Base-by-base conservation (phyloP, 208 protist genomes). In the Willaertia magna region DNA sequence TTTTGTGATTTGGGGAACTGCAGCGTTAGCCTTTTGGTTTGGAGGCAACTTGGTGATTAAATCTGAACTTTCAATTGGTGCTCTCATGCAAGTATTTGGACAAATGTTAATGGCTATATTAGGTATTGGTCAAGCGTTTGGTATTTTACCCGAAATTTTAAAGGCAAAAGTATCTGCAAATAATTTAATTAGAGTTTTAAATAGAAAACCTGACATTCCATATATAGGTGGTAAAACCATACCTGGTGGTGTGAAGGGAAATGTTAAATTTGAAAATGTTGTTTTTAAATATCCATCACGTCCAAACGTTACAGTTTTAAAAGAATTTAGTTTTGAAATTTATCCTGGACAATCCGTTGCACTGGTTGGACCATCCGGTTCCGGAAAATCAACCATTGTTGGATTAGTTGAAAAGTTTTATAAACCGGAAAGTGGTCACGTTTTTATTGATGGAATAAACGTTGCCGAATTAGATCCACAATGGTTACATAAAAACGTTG, bases 381-480 rank as follows among this genome's bases (percentile, higher is more conserved):
- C 47, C 3, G 84, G 84, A 40, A 74, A 86, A 47, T 46, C 51
- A 2, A 84, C 79, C 6, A 61, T 67, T 44, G 48, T 84, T 40
- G 44, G n/a, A 43, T 43, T 84, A 7, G 4, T 95, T 42, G 91
- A 94, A 16, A 89, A 92, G 52, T 95, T 95, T 85, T 96, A 96
- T 91, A 89, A 91, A 40, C 90, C 85, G 22, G 79, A 87, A 43
- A 81, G 75, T 26, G 94, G 94, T 14, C 49, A 81, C 26, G 89
- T 96, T 67, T 67, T 78, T 43, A 79, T 96, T 30, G 94, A 95
- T 55, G 90, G 90, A 26, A 88, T 91, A 61, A 85, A 90, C 83
- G 75, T 96, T 74, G 76, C 74, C 18, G 78, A 85, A 14, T 76
- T 96, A 4, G 89, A 92, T 87, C 91, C 93, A 44, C n/a, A 83